Base-by-base conservation (phyloP, 345 rosid species). In the Garcia nutans region DNA sequence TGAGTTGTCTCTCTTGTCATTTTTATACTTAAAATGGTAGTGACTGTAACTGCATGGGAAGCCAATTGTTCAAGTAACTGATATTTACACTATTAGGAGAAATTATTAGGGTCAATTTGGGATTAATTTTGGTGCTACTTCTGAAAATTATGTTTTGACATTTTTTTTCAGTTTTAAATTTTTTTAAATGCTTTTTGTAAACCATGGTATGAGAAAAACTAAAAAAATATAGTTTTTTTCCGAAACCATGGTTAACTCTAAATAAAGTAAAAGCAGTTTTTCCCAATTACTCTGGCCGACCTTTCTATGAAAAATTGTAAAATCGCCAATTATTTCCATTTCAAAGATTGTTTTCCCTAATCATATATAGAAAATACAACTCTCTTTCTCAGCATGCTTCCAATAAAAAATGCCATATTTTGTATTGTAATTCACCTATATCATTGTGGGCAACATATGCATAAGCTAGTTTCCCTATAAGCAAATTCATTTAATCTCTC, bases 291-390 rank as follows among this genome's bases (percentile, higher is more conserved):
- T 28, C 19, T 16, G 57, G 13, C 33, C 10, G 9, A 58, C 2
- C 15, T 44, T 68, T 24, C 7, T n/a, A 26, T 6, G 37, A 6
- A 44, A 41, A 60, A 13, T 63, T 22, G 9, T 11, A 62, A 71
- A 61, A 7, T 54, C 5, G 23, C 22, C 42, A 70, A 17, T 62
- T 49, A 41, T 52, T 63, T 70, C 75, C 54, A 63, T 44, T 10
- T 22, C 24, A 60, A 62, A 50, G 44, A 42, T 41, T 41, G 31
- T 28, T 76, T 68, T 31, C 62, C 60, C 13, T 65, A n/a, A 56
- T 49, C 61, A 49, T 64, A 74, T 65, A 52, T n/a, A 74, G 70
- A 74, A 74, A 26, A 37, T 65, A 26, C 71, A 65, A 44, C 13
- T 26, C 17, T 28, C 9, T 57, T 59, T 47, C 67, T 60, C 57